phyloP scores from a whole-genome alignment of 495 filamentous ascomycete species.

The Oleoguttula mirabilis region DNA sequence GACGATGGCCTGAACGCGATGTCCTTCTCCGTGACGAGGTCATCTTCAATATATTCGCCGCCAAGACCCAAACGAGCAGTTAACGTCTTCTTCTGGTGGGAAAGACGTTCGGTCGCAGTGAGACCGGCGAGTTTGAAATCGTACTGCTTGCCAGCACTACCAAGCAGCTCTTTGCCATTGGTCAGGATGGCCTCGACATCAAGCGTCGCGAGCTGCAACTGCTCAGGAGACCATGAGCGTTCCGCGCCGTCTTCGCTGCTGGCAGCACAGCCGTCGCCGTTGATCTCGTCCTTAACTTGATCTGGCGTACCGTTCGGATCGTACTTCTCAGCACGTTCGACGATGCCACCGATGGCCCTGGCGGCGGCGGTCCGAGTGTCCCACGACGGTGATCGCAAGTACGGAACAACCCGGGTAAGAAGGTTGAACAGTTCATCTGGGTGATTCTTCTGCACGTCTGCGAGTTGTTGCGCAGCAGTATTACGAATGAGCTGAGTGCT shows the following conservation, averaged over 20 bases:
- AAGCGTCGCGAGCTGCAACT: slow-evolving; percentile 59
- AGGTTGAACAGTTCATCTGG: slow-evolving; percentile 96
- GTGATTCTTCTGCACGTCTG: slow-evolving; percentile 93
- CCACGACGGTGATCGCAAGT: slow-evolving; percentile 86
- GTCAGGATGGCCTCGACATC: slow-evolving; percentile 69
- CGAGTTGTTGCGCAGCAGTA: slow-evolving; percentile 90
- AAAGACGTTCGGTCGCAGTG: slow-evolving; percentile 66
- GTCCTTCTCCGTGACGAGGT: slow-evolving; percentile 56
- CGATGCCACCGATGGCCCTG: slow-evolving; percentile 83
- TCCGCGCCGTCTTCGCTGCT: slow-evolving; percentile 30
- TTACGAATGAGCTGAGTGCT: slow-evolving; percentile 90
- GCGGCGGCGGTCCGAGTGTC: slow-evolving; percentile 85
- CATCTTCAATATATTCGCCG: slow-evolving; percentile 75
- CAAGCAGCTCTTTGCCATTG: slow-evolving; percentile 67
- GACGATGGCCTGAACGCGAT: slow-evolving; percentile 29
- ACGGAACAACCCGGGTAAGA: slow-evolving; percentile 87
- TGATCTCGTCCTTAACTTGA: slow-evolving; percentile 33
- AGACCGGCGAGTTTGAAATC: slow-evolving; percentile 69
- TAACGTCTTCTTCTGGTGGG: slow-evolving; percentile 82
- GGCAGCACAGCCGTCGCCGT: slow-evolving; percentile 10
- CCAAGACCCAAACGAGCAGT: slow-evolving; percentile 67
- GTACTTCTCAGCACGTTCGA: slow-evolving; percentile 74
- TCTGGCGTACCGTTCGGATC: slow-evolving; percentile 61
- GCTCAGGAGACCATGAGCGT: slow-evolving; percentile 28
- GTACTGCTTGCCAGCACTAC: slow-evolving; percentile 71